Percentiles rank a stretch among this genome's conserved stretches.
Evolutionary conservation across 225 moss, liverwort and hornwort genomes (phyloP).

Genomic region (Rhytidiadelphus loreus): DNA sequence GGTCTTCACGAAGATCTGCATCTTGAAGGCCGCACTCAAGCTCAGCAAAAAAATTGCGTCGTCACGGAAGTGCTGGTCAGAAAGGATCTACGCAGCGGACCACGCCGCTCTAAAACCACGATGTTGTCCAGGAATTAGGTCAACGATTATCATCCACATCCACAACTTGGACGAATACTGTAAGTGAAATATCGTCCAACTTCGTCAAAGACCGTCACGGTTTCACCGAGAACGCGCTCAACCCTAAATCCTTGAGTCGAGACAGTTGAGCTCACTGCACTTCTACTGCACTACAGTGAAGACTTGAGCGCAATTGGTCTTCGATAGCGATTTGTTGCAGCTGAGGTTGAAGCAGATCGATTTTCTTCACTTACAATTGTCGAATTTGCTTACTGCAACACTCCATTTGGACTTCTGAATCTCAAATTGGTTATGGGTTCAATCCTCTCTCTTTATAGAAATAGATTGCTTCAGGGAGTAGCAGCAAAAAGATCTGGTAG

Average conservation of each 20-base stretch:
- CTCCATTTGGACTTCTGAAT: background rate
- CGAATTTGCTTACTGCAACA: background rate
- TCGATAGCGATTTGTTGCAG: background rate
- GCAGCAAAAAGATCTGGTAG: background rate
- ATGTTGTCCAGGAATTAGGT: background rate
- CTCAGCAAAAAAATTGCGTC: constrained; percentile 40
- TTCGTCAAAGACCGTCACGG: background rate
- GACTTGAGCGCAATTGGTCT: background rate
- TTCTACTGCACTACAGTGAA: background rate
- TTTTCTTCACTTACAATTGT: background rate
- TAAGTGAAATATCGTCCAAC: background rate
- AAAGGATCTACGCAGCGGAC: fast-evolving
- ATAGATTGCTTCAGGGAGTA: background rate
- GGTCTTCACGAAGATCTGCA: constrained; percentile 78
- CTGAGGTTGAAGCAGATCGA: background rate
- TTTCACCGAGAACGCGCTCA: background rate
- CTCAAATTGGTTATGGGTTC: background rate
- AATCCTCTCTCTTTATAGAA: background rate
- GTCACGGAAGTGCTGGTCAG: constrained; percentile 2
- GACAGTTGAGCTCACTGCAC: background rate
- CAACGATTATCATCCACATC: background rate
- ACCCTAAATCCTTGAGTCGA: background rate
- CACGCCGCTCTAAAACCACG: background rate
- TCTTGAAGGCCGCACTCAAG: constrained; percentile 26
- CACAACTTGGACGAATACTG: background rate